Conservation (phyloP, 2,329 filamentous ascomycete species). For the Cercospora nicotianae region DNA sequence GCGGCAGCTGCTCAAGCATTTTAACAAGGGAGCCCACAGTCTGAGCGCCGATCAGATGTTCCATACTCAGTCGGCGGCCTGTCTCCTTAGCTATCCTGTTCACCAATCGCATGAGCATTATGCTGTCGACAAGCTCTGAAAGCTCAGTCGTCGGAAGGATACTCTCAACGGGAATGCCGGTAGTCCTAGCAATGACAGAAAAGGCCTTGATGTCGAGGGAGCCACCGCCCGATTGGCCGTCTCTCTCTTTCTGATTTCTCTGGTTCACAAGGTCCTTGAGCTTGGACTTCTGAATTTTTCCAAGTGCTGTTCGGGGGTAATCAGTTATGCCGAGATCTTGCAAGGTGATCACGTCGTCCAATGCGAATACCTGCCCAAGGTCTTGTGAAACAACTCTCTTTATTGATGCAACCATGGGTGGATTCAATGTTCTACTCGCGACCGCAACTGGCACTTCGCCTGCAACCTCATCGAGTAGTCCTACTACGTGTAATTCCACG, state of each 20-base stretch:
- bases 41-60: neutral
- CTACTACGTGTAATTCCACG: conserved; percentile 18
- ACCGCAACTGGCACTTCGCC: conserved; percentile 27
- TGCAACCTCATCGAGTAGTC: conserved; percentile 16
- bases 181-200: neutral
- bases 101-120: conserved; percentile 7
- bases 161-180: neutral
- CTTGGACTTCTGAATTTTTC: conserved; percentile 22
- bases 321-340: conserved; percentile 17
- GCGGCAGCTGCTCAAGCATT: neutral
- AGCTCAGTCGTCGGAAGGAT: neutral
- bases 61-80: neutral
- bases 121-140: conserved; percentile 12
- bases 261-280: conserved; percentile 12
- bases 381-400: conserved; percentile 1
- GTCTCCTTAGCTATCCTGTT: neutral
- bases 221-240: neutral
- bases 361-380: conserved; percentile 13
- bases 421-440: neutral
- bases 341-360: conserved; percentile 14
- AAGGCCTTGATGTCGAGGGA: too few relatives aligned
- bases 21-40: neutral
- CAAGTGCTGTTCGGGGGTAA: conserved; percentile 19
- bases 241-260: neutral
- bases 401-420: neutral